Conservation (phyloP, 116 monocot genomes). For the Trichopus zeylanicus region DNA sequence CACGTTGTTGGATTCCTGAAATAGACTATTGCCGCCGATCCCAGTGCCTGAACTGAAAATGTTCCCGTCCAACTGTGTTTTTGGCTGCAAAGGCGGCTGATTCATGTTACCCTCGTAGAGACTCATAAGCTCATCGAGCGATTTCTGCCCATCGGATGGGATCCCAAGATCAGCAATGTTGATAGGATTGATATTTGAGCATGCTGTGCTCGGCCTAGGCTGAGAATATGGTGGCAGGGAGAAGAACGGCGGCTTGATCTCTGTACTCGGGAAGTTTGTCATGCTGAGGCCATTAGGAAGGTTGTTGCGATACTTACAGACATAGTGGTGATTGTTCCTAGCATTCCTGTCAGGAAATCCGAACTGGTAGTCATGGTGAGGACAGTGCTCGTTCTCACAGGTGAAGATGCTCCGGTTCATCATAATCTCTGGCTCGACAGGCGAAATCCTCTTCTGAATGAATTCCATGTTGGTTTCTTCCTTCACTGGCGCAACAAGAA, state of each 20-base stretch:
- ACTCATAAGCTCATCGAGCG: constrained; percentile 46
- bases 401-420: constrained; percentile 17
- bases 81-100: background rate
- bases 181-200: constrained; percentile 5
- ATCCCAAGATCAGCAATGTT: constrained; percentile 34
- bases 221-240: constrained; percentile 12
- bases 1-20: constrained; percentile 16
- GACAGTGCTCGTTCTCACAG: constrained; percentile 40
- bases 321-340: constrained; percentile 38
- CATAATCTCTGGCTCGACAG: too few relatives aligned
- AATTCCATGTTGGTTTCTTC: too few relatives aligned
- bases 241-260: constrained; percentile 40
- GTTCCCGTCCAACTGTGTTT: background rate
- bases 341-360: constrained; percentile 41
- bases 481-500: too few relatives aligned
- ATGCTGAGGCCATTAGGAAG: constrained; percentile 7
- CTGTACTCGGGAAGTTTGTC: constrained; percentile 22
- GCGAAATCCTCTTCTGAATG: too few relatives aligned
- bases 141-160: constrained; percentile 44
- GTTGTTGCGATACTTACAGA: constrained; percentile 21
- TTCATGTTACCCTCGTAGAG: constrained; percentile 37
- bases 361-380: constrained; percentile 22
- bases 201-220: constrained; percentile 8
- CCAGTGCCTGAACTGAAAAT: constrained; percentile 2
- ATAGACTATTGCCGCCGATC: constrained; percentile 4